Evolutionary conservation across 768 basidiomycete species (phyloP).

Genomic region (Galerina marginata): DNA sequence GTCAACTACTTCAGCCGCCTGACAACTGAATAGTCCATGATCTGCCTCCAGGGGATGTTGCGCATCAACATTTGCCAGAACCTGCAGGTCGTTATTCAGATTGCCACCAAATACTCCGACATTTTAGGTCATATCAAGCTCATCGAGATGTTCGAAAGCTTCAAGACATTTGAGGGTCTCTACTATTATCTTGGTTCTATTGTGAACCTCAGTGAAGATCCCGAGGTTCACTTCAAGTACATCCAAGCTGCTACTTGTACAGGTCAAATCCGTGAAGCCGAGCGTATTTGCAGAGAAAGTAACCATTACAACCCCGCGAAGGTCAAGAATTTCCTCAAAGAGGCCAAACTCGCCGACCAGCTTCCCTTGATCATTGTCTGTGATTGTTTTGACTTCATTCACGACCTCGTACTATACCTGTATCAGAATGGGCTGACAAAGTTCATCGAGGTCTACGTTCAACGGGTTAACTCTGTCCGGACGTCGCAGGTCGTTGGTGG

Average conservation of each 20-base stretch:
- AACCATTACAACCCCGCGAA: constrained; percentile 99
- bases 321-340: constrained; percentile 99
- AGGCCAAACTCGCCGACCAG: constrained; percentile 95
- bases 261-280: constrained; percentile 97
- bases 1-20: constrained; percentile 96
- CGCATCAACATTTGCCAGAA: constrained; percentile 97
- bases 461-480: constrained; percentile 94
- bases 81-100: constrained; percentile 93
- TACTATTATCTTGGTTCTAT: constrained; percentile 99
- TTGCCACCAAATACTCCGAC: constrained; percentile 98
- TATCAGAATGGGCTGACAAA: constrained; percentile 97
- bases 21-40: constrained; percentile 97
- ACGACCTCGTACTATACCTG: constrained; percentile 96
- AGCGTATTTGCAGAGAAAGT: constrained; percentile 97
- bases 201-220: constrained; percentile 94
- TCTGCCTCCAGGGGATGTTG: constrained; percentile 96
- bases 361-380: constrained; percentile 99
- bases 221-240: constrained; percentile 99
- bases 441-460: constrained; percentile 99
- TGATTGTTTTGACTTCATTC: constrained; percentile 99
- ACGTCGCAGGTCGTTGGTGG: constrained; percentile 98
- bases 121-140: constrained; percentile 96
- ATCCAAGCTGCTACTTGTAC: constrained; percentile 98
- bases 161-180: constrained; percentile 97
- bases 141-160: constrained; percentile 97